Evolutionary conservation across 2,329 filamentous ascomycete species (phyloP).

Genomic region (Fusarium newnesense): DNA sequence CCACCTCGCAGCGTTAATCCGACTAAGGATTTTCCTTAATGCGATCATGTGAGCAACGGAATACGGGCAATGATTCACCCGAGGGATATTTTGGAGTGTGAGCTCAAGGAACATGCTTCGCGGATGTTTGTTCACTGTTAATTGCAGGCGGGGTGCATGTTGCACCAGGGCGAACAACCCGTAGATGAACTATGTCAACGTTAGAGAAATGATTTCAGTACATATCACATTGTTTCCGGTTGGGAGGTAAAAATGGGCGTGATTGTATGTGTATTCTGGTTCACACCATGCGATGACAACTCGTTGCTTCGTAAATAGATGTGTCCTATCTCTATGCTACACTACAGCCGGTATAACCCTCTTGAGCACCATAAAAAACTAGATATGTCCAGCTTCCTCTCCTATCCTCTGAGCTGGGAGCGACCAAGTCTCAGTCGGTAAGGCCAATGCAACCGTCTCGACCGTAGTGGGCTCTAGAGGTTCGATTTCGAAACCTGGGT

Average conservation of each 20-base stretch:
- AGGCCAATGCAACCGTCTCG: too few relatives aligned
- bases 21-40: not conserved
- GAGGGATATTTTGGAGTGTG: not conserved
- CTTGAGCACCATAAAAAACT: not conserved
- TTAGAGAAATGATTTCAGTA: not conserved
- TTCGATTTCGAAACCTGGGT: conserved; percentile 23
- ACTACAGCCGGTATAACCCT: not conserved
- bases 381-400: not conserved
- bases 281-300: not conserved
- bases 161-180: not conserved
- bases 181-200: not conserved
- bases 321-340: not conserved
- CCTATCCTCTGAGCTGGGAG: not conserved
- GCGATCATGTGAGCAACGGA: not conserved
- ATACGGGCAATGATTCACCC: conserved; percentile 7
- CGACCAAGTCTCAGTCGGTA: not conserved
- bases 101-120: not conserved
- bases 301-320: not conserved
- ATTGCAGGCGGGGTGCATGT: not conserved
- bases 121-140: not conserved
- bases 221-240: not conserved
- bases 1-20: conserved; percentile 2
- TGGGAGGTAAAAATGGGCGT: not conserved
- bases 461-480: conserved; percentile 19
- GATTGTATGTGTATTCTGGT: not conserved